Evolutionary conservation across 768 basidiomycete genomes (phyloP).

Genomic region (Mrakia blollopis): DNA sequence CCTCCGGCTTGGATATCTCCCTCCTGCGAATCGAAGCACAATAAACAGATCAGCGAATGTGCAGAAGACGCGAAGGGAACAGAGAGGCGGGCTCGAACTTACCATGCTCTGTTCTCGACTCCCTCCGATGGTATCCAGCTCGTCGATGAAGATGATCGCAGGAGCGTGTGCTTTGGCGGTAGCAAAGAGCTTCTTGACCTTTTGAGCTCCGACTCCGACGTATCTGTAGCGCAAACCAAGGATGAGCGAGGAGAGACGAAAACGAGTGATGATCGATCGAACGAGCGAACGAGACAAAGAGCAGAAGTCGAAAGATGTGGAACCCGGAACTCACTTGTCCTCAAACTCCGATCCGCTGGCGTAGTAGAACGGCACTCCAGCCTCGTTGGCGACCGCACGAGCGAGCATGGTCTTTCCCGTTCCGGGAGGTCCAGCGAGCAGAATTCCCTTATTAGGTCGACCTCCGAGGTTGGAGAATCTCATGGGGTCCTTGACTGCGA

Average conservation of each 20-base stretch:
- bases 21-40: background rate
- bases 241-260: background rate
- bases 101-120: constrained; percentile 40
- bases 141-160: constrained; percentile 97
- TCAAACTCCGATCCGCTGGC: constrained; percentile 98
- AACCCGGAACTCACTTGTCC: constrained; percentile 67
- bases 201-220: constrained; percentile 83
- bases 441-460: constrained; percentile 86
- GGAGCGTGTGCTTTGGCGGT: constrained; percentile 91
- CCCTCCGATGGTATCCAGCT: constrained; percentile 87
- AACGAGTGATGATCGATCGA: background rate
- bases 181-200: constrained; percentile 89
- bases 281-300: background rate
- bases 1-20: constrained; percentile 14
- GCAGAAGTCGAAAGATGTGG: background rate
- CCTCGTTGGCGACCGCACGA: constrained; percentile 93
- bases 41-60: background rate
- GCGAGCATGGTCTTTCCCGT: constrained; percentile 99
- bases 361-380: constrained; percentile 95
- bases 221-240: constrained; percentile 30
- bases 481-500: constrained; percentile 71
- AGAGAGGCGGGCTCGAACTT: background rate
- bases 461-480: constrained; percentile 87
- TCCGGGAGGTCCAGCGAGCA: constrained; percentile 57
- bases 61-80: background rate